These are phyloP conservation scores for Alternaria consortialis DNA, from an alignment of 2,329 filamentous ascomycete species.

Conservation along the genomic window DNA sequence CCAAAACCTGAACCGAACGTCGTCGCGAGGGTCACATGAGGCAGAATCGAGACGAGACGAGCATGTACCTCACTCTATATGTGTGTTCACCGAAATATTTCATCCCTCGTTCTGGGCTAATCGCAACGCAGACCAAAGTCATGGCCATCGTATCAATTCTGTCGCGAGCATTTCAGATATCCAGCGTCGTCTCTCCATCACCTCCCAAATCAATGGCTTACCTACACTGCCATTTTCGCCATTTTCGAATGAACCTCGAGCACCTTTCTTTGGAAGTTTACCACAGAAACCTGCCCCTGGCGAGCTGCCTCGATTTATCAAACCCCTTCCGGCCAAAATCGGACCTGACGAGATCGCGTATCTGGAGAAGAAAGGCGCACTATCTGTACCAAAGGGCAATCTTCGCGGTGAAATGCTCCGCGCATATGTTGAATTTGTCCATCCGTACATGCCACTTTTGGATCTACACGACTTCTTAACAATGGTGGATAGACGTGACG, in stretches of 20 bases:
- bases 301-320: conserved; percentile 74
- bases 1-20: conserved; percentile 40
- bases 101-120: conserved; percentile 26
- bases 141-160: conserved; percentile 53
- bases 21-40: conserved; percentile 53
- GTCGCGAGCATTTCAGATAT: conserved; percentile 53
- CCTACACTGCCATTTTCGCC: conserved; percentile 50
- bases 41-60: conserved; percentile 61
- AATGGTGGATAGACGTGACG: conserved; percentile 72
- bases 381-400: conserved; percentile 74
- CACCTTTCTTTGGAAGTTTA: conserved; percentile 57
- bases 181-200: conserved; percentile 57
- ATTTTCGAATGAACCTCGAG: conserved; percentile 39
- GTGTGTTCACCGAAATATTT: conserved; percentile 55
- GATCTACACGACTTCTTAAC: conserved; percentile 69
- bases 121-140: conserved; percentile 56
- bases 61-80: conserved; percentile 71
- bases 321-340: conserved; percentile 79
- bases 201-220: conserved; percentile 45
- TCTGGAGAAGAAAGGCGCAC: conserved; percentile 82
- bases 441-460: conserved; percentile 92
- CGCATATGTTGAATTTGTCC: conserved; percentile 86
- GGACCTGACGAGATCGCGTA: conserved; percentile 84
- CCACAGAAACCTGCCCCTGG: conserved; percentile 56
- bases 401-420: conserved; percentile 84